Conservation (phyloP, 2,329 filamentous ascomycete species). For the Ophiostoma perfectum region DNA sequence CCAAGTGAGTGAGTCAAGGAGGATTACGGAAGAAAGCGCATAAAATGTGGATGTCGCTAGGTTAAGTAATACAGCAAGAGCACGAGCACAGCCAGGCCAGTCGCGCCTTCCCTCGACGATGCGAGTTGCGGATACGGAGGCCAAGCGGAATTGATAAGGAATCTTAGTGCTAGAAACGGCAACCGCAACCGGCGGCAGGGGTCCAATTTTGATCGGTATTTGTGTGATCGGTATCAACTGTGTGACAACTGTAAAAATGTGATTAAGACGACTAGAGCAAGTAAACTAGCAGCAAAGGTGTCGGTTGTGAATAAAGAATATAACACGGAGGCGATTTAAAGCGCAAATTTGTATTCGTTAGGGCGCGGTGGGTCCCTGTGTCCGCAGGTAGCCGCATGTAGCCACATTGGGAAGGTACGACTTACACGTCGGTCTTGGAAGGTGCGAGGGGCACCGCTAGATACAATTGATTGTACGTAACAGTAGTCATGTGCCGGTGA, state of each 20-base stretch:
- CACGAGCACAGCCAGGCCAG: not conserved
- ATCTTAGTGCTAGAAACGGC: conserved; percentile 16
- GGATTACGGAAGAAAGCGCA: not conserved
- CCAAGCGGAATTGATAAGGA: not conserved
- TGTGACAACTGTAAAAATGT: not conserved
- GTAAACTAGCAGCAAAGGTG: not conserved
- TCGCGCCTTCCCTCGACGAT: conserved; percentile 10
- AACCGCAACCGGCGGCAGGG: conserved; percentile 18
- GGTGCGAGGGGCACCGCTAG: not conserved
- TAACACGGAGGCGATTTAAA: not conserved
- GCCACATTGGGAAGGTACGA: conserved; percentile 13
- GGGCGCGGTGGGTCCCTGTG: not conserved
- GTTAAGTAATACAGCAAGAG: conserved; percentile 6
- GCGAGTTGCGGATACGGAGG: conserved; percentile 3
- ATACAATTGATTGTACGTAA: conserved; percentile 15
- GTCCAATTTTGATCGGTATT: conserved; percentile 7
- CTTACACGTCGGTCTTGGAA: not conserved
- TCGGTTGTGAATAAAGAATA: not conserved
- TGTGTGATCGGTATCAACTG: not conserved
- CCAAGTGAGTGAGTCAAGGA: not conserved
- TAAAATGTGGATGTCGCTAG: conserved; percentile 5
- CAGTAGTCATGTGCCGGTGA: not conserved
- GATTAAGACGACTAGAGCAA: not conserved
- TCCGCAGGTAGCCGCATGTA: conserved; percentile 21
- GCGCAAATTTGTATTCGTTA: not conserved